These are phyloP conservation scores for Biscogniauxia sp. DNA, from an alignment of 2,329 filamentous ascomycete genomes.

Conservation along the genomic window DNA sequence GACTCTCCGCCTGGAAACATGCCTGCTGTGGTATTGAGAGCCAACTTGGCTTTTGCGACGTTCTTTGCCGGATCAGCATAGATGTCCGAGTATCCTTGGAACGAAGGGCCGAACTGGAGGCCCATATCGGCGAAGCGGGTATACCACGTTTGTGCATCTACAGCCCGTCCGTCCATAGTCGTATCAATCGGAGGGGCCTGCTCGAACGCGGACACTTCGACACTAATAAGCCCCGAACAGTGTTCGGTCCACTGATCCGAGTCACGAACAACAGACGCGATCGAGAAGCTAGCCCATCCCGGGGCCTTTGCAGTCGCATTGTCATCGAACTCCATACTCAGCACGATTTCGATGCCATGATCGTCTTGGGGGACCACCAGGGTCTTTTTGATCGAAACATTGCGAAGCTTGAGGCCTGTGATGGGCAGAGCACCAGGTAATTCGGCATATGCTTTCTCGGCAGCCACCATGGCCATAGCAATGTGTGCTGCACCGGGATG, in stretches of 20 bases:
- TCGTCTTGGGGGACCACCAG: conserved; percentile 14
- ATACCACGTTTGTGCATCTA: conserved; percentile 10
- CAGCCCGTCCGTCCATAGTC: too few relatives aligned
- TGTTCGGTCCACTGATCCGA: conserved; percentile 15
- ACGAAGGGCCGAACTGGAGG: conserved; percentile 10
- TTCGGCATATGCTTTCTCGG: too few relatives aligned
- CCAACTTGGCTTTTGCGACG: conserved; percentile 4
- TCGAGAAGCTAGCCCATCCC: conserved; percentile 7
- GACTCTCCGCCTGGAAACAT: conserved; percentile 17
- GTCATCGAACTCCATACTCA: conserved; percentile 1
- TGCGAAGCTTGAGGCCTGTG: neutral
- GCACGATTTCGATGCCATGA: conserved; percentile 11
- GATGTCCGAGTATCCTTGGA: conserved; percentile 10
- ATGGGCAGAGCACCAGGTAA: neutral
- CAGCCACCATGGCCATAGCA: conserved; percentile 9
- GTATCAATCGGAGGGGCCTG: too few relatives aligned
- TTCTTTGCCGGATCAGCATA: conserved; percentile 7
- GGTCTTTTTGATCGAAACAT: conserved; percentile 6
- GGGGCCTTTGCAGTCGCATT: neutral
- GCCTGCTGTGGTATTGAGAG: neutral
- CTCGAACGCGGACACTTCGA: too few relatives aligned
- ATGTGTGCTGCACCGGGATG: conserved; percentile 8
- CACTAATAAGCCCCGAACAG: conserved; percentile 11
- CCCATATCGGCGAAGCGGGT: conserved; percentile 10
- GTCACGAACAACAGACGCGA: conserved; percentile 6